Evolutionary conservation across 2,329 filamentous ascomycete species (phyloP), one percentile per base, ranked within the genome.

Genomic region (Penicillium sp.): DNA sequence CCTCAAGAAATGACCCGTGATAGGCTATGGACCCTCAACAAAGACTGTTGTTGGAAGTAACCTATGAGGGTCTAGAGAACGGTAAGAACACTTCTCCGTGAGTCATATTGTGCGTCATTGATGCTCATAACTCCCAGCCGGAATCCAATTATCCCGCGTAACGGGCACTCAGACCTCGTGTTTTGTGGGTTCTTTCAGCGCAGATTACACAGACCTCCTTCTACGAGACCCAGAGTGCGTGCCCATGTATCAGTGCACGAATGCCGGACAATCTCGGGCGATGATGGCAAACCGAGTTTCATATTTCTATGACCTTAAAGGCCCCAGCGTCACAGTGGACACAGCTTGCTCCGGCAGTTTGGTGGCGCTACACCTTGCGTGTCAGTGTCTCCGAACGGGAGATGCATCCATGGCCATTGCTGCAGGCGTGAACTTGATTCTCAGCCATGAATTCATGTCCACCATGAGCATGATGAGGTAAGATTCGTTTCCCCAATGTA

Each of bases 301-400:
- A 1, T 75, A 73, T 37, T 73, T 72, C 49, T 78, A 69, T 49
- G 70, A 77, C 48, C 57, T 75, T 8, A 66, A 67, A 39, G 75
- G 75, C 0, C 71, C 74, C 0, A 71, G 66, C 25, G 34, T 57
- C 5, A 57, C 54, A 3, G 55, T 77, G 2, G 69, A 76, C 45
- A 76, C 75, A 0, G 75, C 72, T 0, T 76, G 75, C 54, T 74
- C 73, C 2, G 62, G 69, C 0, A 69, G 67, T n/a, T 55, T 75
- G 4, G 62, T 68, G 3, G 75, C 73, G 1, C 50, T 78, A 2
- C 73, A 78, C 63, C 52, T 69, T 14, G 75, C 75, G 8, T 74
- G 66, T 43, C 69, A 73, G 38, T 64, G 59, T 4, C 54, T 74
- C 1, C 60, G 60, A 2, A 67, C 60, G 0, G 69, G 67, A 11